phyloP scores from a whole-genome alignment of 345 rosid genomes.

The Cardiospermum halicacabum region DNA sequence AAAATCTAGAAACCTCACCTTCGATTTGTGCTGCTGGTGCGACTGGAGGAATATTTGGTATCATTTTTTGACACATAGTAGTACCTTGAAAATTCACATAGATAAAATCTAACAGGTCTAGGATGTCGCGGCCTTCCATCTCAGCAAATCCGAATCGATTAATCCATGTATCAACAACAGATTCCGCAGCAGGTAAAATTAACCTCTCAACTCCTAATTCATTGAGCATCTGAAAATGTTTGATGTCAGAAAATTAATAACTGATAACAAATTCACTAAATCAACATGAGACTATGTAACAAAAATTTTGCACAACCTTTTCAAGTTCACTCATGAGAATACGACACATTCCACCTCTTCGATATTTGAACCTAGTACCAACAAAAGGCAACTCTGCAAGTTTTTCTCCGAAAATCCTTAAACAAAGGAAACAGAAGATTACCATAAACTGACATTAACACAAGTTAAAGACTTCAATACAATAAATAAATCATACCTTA shows the following conservation, averaged over 20 bases:
- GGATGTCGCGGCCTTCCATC: constrained; percentile 49
- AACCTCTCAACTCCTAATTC: constrained; percentile 68
- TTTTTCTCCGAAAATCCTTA: constrained; percentile 57
- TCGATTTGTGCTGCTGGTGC: constrained; percentile 1
- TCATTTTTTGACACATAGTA: constrained; percentile 58
- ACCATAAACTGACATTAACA: constrained; percentile 5
- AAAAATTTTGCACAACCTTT: constrained; percentile 50
- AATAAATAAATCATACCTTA: constrained; percentile 43
- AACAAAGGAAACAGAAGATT: constrained; percentile 16
- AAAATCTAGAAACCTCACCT: not conserved
- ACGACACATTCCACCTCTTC: constrained; percentile 55
- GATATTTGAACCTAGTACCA: constrained; percentile 49
- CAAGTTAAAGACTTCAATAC: not conserved
- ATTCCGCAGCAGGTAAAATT: constrained; percentile 71
- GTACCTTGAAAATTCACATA: constrained; percentile 75
- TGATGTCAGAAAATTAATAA: too few relatives aligned
- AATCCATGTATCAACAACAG: constrained; percentile 60
- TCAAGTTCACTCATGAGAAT: constrained; percentile 48
- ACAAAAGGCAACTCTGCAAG: constrained; percentile 61
- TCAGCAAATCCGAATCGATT: constrained; percentile 66
- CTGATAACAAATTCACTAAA: not conserved
- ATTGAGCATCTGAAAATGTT: constrained; percentile 43
- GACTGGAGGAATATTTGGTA: constrained; percentile 24
- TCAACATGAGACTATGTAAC: not conserved
- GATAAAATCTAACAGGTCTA: constrained; percentile 39